These are phyloP conservation scores for Aschersonia sp. DNA, from an alignment of 2,329 filamentous ascomycete genomes.

Conservation along the genomic window DNA sequence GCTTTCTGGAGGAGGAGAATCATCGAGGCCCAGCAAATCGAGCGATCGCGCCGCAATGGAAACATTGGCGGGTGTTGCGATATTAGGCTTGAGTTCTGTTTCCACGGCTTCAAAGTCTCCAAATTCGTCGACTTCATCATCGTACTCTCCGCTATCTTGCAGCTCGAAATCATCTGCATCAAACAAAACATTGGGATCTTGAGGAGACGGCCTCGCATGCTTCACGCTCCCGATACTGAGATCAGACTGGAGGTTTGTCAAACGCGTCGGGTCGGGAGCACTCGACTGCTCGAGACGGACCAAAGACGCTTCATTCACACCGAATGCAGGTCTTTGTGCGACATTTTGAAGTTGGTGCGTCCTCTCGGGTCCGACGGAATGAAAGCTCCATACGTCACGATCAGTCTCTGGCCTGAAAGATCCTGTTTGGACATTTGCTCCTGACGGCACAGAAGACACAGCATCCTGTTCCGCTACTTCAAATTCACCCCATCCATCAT, in stretches of 20 bases:
- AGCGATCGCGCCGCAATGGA: slow-evolving; percentile 8
- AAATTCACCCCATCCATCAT: slow-evolving; percentile 56
- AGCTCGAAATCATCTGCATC: slow-evolving; percentile 45
- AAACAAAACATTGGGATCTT: slow-evolving; percentile 46
- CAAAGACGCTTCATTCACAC: too few relatives aligned
- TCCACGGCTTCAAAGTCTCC: slow-evolving; percentile 43
- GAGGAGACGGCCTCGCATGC: slow-evolving; percentile 3
- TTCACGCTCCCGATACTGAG: background rate
- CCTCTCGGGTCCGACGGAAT: background rate
- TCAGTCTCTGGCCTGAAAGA: background rate
- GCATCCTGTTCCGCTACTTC: slow-evolving; percentile 32
- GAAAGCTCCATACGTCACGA: too few relatives aligned
- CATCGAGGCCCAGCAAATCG: slow-evolving; percentile 26
- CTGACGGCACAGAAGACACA: background rate
- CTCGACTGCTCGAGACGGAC: too few relatives aligned
- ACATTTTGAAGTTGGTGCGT: background rate
- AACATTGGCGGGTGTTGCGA: background rate
- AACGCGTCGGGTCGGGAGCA: too few relatives aligned
- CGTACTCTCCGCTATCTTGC: slow-evolving; percentile 22
- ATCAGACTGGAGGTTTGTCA: background rate
- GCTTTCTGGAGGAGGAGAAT: slow-evolving; percentile 10
- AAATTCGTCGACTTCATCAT: slow-evolving; percentile 32
- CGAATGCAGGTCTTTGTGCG: slow-evolving; percentile 7
- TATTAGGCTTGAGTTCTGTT: slow-evolving; percentile 1
- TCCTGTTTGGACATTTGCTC: background rate